phyloP scores from a whole-genome alignment of 495 filamentous ascomycete genomes.

The Aspergillus asperescens region DNA sequence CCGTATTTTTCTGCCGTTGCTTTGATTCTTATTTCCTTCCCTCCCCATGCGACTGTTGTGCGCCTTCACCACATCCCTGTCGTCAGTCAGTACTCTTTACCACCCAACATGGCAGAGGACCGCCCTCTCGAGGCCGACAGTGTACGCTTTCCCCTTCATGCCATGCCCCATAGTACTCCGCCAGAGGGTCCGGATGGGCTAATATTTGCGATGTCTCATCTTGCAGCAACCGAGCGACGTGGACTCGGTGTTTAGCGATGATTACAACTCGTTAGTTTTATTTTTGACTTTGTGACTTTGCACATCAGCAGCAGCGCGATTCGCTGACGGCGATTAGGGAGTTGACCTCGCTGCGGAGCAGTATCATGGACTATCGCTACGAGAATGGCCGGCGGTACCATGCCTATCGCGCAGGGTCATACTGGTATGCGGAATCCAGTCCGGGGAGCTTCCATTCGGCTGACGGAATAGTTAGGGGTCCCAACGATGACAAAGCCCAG shows the following conservation, averaged over 20 bases:
- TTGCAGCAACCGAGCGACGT: neutral
- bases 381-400: slow-evolving; percentile 64
- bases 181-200: no score
- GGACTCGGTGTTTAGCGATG: slow-evolving; percentile 3
- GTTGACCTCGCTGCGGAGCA: slow-evolving; percentile 23
- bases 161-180: neutral
- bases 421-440: slow-evolving; percentile 37
- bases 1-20: neutral
- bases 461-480: slow-evolving; percentile 5
- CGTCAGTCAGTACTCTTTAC: no score
- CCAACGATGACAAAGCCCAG: slow-evolving; percentile 12
- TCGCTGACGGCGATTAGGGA: slow-evolving; percentile 11
- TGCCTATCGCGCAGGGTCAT: slow-evolving; percentile 53
- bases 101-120: neutral
- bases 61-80: no score
- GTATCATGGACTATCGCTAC: slow-evolving; percentile 33
- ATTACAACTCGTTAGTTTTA: slow-evolving; percentile 5
- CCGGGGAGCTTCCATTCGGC: no score
- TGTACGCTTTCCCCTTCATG: no score
- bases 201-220: no score
- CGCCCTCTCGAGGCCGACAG: neutral
- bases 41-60: no score
- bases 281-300: neutral
- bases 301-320: neutral
- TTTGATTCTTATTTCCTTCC: no score